These are phyloP conservation scores for Zhuliangozyma parablackwelliae DNA, from an alignment of 1,139 yeast species.

Conservation along the genomic window DNA sequence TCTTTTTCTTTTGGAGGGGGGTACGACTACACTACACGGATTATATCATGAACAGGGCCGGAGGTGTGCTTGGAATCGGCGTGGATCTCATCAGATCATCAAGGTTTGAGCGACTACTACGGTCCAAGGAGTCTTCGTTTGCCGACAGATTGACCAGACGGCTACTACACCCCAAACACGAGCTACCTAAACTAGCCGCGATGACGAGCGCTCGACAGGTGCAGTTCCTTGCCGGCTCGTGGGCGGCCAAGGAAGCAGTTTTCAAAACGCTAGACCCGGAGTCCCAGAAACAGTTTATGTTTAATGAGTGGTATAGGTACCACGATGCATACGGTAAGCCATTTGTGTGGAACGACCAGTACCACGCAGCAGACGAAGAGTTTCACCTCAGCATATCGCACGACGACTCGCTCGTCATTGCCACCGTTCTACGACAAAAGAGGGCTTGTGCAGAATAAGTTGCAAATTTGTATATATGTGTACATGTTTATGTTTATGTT, in stretches of 20 bases:
- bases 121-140: conserved; percentile 18
- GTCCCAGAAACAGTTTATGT: conserved; percentile 50
- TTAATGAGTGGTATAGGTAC: conserved; percentile 58
- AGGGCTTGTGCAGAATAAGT: not conserved
- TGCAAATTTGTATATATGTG: not conserved
- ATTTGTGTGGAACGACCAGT: conserved; percentile 25
- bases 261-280: conserved; percentile 52
- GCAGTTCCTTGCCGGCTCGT: conserved; percentile 49
- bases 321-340: conserved; percentile 41
- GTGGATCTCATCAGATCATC: conserved; percentile 52
- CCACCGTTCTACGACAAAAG: conserved; percentile 46
- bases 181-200: conserved; percentile 33
- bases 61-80: conserved; percentile 49
- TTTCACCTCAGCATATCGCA: conserved; percentile 60
- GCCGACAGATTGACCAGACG: conserved; percentile 41
- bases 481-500: not conserved
- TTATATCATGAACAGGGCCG: conserved; percentile 9
- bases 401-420: conserved; percentile 53
- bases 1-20: too few species aligned
- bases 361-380: conserved; percentile 33
- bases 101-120: conserved; percentile 46
- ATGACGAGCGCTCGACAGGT: conserved; percentile 9
- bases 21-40: conserved; percentile 25
- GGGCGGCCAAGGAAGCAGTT: conserved; percentile 78
- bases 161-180: conserved; percentile 48